A percentile compares a stretch with the other conserved stretches of the same genome.
Conservation (phyloP, 108 stramenopile species). For the Schizochytrium sp. region DNA sequence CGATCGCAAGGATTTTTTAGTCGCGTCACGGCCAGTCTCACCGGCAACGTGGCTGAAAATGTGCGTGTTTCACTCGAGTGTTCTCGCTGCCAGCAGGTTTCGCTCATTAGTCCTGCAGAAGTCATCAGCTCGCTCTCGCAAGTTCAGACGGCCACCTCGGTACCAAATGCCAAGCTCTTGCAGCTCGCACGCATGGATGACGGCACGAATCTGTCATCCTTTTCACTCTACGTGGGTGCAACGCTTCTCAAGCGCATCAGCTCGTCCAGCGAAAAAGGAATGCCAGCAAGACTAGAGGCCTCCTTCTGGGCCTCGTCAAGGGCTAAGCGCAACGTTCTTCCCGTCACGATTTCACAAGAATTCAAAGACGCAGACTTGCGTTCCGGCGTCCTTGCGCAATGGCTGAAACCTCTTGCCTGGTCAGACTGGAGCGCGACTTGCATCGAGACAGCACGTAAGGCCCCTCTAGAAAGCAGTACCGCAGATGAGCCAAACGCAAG, state of each 20-base stretch:
- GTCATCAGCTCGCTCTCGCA: background rate
- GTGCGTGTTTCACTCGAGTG: background rate
- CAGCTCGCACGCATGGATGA: background rate
- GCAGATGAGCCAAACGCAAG: background rate
- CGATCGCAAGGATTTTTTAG: background rate
- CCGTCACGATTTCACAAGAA: background rate
- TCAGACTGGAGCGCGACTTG: background rate
- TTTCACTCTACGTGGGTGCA: background rate
- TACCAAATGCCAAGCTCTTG: background rate
- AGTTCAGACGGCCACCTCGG: background rate
- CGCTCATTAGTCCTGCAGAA: background rate
- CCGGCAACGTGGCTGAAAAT: background rate
- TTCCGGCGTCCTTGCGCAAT: background rate
- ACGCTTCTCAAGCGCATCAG: background rate
- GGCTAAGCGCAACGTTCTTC: background rate
- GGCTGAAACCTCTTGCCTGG: background rate
- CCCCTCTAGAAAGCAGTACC: background rate
- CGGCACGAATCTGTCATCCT: background rate
- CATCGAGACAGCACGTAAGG: background rate
- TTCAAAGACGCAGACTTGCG: background rate
- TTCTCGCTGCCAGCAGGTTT: background rate
- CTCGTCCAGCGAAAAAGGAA: background rate
- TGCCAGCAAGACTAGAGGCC: background rate
- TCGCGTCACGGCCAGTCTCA: background rate
- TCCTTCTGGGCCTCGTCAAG: background rate